Evolutionary conservation across 2,329 filamentous ascomycete genomes (phyloP).

Genomic region (Xylaria sp.): DNA sequence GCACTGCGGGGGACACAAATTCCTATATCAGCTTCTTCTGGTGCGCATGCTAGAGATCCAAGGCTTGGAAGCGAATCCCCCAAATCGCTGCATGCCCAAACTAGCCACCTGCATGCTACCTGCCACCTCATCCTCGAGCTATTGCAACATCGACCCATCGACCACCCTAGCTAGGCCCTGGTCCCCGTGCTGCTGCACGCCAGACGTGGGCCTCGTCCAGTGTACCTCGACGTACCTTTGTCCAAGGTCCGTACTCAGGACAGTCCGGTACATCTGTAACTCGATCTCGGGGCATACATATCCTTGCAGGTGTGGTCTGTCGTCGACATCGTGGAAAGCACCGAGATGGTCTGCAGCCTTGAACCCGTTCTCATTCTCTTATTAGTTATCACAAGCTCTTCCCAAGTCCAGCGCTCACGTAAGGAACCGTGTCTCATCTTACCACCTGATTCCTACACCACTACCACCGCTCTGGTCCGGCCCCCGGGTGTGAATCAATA

Average conservation of each 20-base stretch:
- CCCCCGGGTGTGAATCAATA: slow-evolving; percentile 35
- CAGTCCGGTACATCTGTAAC: slow-evolving; percentile 44
- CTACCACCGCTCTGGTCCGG: slow-evolving; percentile 12
- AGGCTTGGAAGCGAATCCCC: slow-evolving; percentile 33
- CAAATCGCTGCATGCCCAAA: slow-evolving; percentile 47
- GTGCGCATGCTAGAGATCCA: slow-evolving; percentile 23
- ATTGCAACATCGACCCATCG: slow-evolving; percentile 49
- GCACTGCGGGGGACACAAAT: slow-evolving; percentile 23
- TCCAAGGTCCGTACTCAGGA: slow-evolving; percentile 42
- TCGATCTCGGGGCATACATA: slow-evolving; percentile 37
- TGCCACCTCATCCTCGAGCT: slow-evolving; percentile 54
- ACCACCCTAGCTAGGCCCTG: slow-evolving; percentile 44
- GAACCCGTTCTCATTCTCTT: slow-evolving; percentile 35
- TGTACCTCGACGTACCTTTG: slow-evolving; percentile 44
- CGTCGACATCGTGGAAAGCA: slow-evolving; percentile 40
- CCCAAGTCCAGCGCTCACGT: slow-evolving; percentile 32
- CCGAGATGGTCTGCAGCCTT: slow-evolving; percentile 41
- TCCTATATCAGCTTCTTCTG: slow-evolving; percentile 31
- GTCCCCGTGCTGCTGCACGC: slow-evolving; percentile 38
- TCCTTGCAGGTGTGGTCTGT: slow-evolving; percentile 40
- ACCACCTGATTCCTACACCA: slow-evolving; percentile 32
- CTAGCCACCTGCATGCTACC: slow-evolving; percentile 53
- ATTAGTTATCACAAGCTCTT: slow-evolving; percentile 34
- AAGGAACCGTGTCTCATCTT: slow-evolving; percentile 33
- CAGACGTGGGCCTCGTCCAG: slow-evolving; percentile 36